phyloP scores from a whole-genome alignment of 2,329 filamentous ascomycete genomes.

The Fusarium tjaetaba region DNA sequence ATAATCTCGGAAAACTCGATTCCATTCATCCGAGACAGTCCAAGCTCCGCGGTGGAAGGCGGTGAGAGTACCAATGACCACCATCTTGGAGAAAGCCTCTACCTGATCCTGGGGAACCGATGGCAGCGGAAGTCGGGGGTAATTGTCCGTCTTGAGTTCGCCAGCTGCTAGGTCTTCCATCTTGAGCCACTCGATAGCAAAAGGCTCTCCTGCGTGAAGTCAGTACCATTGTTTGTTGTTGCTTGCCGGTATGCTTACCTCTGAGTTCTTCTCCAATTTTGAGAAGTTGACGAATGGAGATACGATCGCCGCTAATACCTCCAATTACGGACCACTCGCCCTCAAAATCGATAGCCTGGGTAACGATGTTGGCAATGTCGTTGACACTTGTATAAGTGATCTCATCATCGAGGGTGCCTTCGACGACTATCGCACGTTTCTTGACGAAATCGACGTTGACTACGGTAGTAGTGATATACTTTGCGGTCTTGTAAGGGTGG shows the following conservation, averaged over 20 bases:
- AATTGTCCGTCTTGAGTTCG: neutral
- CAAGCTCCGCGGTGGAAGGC: neutral
- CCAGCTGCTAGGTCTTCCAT: neutral
- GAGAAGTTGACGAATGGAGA: neutral
- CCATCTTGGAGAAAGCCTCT: conserved; percentile 13
- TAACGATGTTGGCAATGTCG: neutral
- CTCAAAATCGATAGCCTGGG: neutral
- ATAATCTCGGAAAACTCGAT: neutral
- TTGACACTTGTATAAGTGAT: neutral
- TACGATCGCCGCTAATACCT: neutral
- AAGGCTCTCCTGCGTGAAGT: neutral
- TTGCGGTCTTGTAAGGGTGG: neutral
- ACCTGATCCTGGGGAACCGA: neutral
- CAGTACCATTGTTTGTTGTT: rapidly evolving
- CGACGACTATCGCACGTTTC: neutral
- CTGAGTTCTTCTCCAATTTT: neutral
- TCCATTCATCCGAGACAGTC: conserved; percentile 1
- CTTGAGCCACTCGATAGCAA: conserved; percentile 1
- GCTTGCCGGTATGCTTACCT: neutral
- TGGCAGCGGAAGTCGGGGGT: neutral
- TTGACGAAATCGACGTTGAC: neutral
- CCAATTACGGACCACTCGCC: neutral
- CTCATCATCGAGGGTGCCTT: neutral
- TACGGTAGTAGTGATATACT: neutral
- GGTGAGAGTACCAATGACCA: neutral